Percentiles rank a stretch among this genome's conserved stretches.
Conservation (phyloP, 2,329 filamentous ascomycete species). For the Parasarocladium wereldwijsianum region DNA sequence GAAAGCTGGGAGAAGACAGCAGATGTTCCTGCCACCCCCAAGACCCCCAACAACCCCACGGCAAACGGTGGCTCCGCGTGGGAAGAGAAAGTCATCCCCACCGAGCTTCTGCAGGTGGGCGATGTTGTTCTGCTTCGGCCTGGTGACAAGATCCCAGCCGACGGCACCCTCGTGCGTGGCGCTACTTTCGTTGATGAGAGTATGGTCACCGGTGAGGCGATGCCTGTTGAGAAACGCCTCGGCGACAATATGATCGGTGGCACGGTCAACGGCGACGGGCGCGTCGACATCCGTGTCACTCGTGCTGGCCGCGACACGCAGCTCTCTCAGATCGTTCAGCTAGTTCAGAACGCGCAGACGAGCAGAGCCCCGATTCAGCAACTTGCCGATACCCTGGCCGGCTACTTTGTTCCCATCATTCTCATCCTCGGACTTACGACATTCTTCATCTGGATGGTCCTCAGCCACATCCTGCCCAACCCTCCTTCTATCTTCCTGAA, state of each 20-base stretch:
- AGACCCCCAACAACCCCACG: constrained; percentile 18
- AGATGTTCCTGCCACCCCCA: constrained; percentile 20
- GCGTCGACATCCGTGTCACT: constrained; percentile 83
- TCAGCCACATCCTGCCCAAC: constrained; percentile 70
- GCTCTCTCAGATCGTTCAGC: constrained; percentile 91
- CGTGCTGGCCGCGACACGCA: constrained; percentile 90
- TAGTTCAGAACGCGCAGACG: constrained; percentile 96
- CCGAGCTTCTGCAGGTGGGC: constrained; percentile 84
- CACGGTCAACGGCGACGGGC: constrained; percentile 87
- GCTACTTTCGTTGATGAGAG: constrained; percentile 94
- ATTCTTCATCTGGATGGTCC: constrained; percentile 85
- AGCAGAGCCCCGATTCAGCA: constrained; percentile 88
- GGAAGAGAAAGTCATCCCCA: constrained; percentile 80
- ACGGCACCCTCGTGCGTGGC: constrained; percentile 73
- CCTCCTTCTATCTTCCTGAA: constrained; percentile 82
- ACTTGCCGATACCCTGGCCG: constrained; percentile 78
- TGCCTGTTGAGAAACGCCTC: constrained; percentile 82
- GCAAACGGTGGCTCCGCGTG: constrained; percentile 41
- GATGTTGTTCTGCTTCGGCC: constrained; percentile 88
- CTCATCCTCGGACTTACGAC: constrained; percentile 71
- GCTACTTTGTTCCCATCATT: constrained; percentile 87
- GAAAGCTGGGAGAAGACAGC: constrained; percentile 49
- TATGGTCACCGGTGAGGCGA: constrained; percentile 96
- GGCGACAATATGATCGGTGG: constrained; percentile 74
- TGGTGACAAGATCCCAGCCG: constrained; percentile 91